A percentile compares a stretch with the other conserved stretches of the same genome.
Conservation (phyloP, 192 early-diverging fungal species). For the Entomortierella beljakovae region DNA sequence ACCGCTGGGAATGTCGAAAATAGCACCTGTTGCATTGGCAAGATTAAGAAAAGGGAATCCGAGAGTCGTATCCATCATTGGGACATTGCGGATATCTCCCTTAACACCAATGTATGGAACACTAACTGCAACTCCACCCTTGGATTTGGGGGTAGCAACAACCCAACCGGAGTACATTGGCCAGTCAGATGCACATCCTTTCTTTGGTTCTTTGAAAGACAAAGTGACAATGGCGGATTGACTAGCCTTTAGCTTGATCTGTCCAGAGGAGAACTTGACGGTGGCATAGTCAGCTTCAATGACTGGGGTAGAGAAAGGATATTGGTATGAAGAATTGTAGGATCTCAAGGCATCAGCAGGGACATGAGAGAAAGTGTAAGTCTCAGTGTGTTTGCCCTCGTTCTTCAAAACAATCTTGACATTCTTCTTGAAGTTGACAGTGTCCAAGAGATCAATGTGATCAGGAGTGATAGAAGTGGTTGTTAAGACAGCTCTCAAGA, state of each 20-base stretch:
- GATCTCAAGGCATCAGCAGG: constrained; percentile 42
- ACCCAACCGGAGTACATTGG: constrained; percentile 62
- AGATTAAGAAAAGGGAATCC: constrained; percentile 27
- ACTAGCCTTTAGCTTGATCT: constrained; percentile 22
- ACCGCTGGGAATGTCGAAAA: too few relatives aligned
- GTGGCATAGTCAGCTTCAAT: constrained; percentile 20
- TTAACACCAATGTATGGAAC: constrained; percentile 61
- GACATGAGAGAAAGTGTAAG: constrained; percentile 45
- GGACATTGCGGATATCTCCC: constrained; percentile 52
- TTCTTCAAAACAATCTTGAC: constrained; percentile 57
- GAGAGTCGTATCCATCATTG: constrained; percentile 44
- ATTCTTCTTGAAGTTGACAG: constrained; percentile 40
- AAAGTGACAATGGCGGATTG: constrained; percentile 24
- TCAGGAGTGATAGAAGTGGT: constrained; percentile 54
- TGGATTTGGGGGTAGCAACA: constrained; percentile 25
- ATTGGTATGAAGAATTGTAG: constrained; percentile 2
- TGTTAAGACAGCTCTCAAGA: constrained; percentile 55
- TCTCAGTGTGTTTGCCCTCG: constrained; percentile 37
- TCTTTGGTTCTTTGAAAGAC: constrained; percentile 21
- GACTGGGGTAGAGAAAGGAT: background rate
- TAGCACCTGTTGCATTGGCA: background rate
- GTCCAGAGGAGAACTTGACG: constrained; percentile 10
- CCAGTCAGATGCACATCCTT: constrained; percentile 22
- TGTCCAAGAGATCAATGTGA: constrained; percentile 64
- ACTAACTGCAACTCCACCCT: constrained; percentile 34